These are phyloP conservation scores for Diaporthe amygdali DNA, from an alignment of 2,329 filamentous ascomycete species.

Conservation along the genomic window DNA sequence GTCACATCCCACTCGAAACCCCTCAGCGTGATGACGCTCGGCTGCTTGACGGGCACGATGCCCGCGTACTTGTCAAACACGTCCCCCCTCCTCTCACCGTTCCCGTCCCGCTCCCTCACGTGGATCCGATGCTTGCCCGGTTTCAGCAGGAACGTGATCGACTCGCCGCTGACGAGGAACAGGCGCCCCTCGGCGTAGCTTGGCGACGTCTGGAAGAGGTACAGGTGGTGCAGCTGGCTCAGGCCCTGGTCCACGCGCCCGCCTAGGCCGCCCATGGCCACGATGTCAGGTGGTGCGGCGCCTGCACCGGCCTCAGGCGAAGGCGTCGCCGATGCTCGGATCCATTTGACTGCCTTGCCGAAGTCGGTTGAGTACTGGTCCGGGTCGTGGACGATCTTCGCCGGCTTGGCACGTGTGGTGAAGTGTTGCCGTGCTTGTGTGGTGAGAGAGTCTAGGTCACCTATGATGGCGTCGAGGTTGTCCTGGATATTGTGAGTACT, in stretches of 20 bases:
- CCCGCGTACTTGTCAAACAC: conserved; percentile 81
- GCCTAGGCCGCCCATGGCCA: conserved; percentile 83
- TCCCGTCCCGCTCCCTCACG: conserved; percentile 50
- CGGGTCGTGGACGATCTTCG: conserved; percentile 70
- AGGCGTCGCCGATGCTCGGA: conserved; percentile 41
- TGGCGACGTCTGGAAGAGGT: conserved; percentile 61
- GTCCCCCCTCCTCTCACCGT: conserved; percentile 42
- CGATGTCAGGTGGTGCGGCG: conserved; percentile 59
- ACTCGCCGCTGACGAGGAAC: conserved; percentile 82
- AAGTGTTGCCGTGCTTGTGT: conserved; percentile 71
- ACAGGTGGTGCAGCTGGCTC: conserved; percentile 87
- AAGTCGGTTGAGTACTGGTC: conserved; percentile 94
- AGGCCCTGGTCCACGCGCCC: conserved; percentile 93
- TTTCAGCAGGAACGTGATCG: conserved; percentile 81
- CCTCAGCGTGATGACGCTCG: conserved; percentile 75
- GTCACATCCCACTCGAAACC: conserved; percentile 92
- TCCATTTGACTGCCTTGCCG: conserved; percentile 75
- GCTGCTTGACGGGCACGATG: conserved; percentile 83
- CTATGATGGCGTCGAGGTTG: conserved; percentile 76
- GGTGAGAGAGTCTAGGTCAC: conserved; percentile 86
- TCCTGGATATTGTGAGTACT: conserved; percentile 42
- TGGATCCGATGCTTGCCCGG: conserved; percentile 70
- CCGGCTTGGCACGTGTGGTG: conserved; percentile 48
- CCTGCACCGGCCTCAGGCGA: not conserved
- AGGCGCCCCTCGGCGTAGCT: conserved; percentile 61